Base-by-base conservation (phyloP, 352 stramenopile species). In the Pythium periplocum region DNA sequence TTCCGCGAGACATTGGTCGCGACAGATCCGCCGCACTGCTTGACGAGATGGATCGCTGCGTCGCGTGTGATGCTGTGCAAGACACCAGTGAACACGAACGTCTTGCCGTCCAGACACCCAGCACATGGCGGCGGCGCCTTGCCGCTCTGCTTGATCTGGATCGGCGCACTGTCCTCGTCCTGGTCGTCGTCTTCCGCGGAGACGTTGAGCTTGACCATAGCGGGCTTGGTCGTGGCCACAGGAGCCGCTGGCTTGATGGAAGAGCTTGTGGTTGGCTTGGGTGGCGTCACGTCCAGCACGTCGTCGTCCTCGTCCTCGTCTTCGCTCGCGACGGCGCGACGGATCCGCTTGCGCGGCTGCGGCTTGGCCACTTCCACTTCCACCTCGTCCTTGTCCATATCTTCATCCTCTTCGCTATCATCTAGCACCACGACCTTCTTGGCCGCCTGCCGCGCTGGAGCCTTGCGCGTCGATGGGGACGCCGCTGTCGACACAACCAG, bases 71-170 rank as follows among this genome's bases (percentile, higher is more conserved):
- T 45, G 54, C 60, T 78, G 11, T 64, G 56, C 45, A 95, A 39
- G 33, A 83, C 68, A n/a, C 84, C 84, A 0, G 82, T 85, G 51
- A 95, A 93, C 8, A 66, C 66, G 54, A 95, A 95, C 6, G 75
- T 78, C 57, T 86, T 80, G 26, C 78, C 79, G 34, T 93, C 79
- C n/a, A 95, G 54, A 51, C 78, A 90, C 1, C 79, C 79, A 0
- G 76, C 57, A 37, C 72, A 87, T 9, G 73, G 67, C 30, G 66
- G 57, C 12, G 81, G 81, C 17, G 81, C 60, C 35, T 84, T 85
- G 26, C 75, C 73, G 31, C 75, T 49, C 33, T 55, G 64, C 5
- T 51, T 51, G 33, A 68, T 52, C 50, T 60, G 55, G 11, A 69
- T 6, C 39, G 61, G 61, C 11, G 41, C 48, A 5, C 4, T 48